These are phyloP conservation scores for Crepidotus sp. DNA, from an alignment of 1,284 basidiomycete species.

Conservation along the genomic window DNA sequence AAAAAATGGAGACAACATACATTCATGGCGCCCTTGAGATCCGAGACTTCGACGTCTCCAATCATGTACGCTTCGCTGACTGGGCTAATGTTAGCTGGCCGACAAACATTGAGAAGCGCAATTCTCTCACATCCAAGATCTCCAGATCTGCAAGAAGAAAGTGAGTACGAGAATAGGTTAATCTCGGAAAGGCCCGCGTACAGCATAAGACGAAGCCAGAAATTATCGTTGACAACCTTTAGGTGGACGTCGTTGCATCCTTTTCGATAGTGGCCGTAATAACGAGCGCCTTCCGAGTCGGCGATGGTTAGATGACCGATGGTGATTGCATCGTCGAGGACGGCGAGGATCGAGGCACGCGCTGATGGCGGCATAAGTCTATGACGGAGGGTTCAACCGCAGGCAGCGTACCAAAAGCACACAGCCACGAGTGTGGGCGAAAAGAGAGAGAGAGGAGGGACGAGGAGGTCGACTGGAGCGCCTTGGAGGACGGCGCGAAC, in stretches of 20 bases:
- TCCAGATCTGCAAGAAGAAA: constrained; percentile 39
- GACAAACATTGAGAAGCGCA: constrained; percentile 8
- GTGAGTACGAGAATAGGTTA: constrained; percentile 15
- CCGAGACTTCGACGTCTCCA: constrained; percentile 67
- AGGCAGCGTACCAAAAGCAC: constrained; percentile 33
- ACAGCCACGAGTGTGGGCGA: constrained; percentile 37
- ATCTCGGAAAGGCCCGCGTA: constrained; percentile 28
- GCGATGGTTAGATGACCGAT: constrained; percentile 55
- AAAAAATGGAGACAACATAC: constrained; percentile 35
- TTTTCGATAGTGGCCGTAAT: constrained; percentile 47
- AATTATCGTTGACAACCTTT: constrained; percentile 59
- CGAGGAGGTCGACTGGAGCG: constrained; percentile 28
- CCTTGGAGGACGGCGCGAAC: constrained; percentile 32
- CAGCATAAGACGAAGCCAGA: constrained; percentile 73
- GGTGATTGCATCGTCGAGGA: constrained; percentile 49
- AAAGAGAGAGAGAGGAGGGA: constrained; percentile 34
- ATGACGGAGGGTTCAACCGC: background rate
- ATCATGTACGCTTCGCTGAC: constrained; percentile 88
- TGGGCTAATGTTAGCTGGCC: constrained; percentile 23
- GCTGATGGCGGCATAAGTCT: constrained; percentile 31
- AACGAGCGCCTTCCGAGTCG: constrained; percentile 47
- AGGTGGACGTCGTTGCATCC: constrained; percentile 54
- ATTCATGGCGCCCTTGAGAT: constrained; percentile 70
- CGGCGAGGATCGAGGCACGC: constrained; percentile 51
- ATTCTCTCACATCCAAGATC: constrained; percentile 64